phyloP scores from a whole-genome alignment of 2,329 filamentous ascomycete species.

The Pseudohalonectria lignicola region DNA sequence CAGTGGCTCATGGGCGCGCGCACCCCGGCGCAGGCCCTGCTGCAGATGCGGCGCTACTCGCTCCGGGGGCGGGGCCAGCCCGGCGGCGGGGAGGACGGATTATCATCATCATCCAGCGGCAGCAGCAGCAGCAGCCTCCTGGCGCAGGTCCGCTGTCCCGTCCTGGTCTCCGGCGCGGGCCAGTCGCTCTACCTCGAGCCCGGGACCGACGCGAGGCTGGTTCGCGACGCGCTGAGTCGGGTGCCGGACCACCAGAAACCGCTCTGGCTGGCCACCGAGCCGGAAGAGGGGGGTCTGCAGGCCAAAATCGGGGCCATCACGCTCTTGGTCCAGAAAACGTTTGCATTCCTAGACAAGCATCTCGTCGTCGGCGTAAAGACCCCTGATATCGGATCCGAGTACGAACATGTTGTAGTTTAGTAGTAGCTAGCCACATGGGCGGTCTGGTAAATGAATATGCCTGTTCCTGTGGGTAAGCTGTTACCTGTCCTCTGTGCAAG shows the following conservation, averaged over 20 bases:
- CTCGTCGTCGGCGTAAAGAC: too few species aligned
- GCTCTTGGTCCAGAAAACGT: conserved; percentile 3
- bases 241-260: conserved; percentile 2
- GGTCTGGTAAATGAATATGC: too few species aligned
- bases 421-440: too few species aligned
- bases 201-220: neutral
- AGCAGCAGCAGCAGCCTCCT: neutral
- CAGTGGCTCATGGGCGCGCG: neutral
- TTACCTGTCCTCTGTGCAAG: too few species aligned
- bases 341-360: conserved; percentile 4
- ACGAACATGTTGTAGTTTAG: too few species aligned
- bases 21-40: conserved; percentile 2
- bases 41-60: conserved; percentile 6
- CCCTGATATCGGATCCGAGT: too few species aligned
- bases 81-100: neutral
- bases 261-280: conserved; percentile 2
- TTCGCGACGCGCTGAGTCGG: conserved; percentile 2
- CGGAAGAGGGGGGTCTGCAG: conserved; percentile 2
- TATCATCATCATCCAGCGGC: neutral
- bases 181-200: conserved; percentile 1
- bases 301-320: conserved; percentile 3
- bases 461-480: too few species aligned
- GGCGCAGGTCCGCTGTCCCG: conserved; percentile 2
- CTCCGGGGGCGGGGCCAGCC: conserved; percentile 1
- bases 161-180: conserved; percentile 4